Conservation (phyloP, 1,284 basidiomycete genomes). For the Puccinia novopanici region DNA sequence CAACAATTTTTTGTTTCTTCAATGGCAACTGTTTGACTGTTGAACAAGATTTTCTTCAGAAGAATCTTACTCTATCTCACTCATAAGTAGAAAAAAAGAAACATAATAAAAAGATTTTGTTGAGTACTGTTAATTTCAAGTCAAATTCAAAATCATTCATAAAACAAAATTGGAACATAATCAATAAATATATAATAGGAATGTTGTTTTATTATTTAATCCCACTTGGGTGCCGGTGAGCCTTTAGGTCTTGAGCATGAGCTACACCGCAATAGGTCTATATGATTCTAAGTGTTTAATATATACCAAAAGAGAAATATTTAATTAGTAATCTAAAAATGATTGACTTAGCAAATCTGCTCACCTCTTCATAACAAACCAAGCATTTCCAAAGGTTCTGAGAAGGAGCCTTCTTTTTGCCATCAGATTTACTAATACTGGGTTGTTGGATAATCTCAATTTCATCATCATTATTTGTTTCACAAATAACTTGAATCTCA, state of each 20-base stretch:
- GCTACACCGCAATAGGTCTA: slow-evolving; percentile 1
- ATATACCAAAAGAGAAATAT: background rate
- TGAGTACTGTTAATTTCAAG: too few relatives aligned
- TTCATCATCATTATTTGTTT: background rate
- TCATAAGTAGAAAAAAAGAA: too few relatives aligned
- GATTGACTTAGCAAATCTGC: background rate
- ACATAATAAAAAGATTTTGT: too few relatives aligned
- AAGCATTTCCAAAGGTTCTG: background rate
- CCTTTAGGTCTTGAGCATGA: slow-evolving; percentile 26
- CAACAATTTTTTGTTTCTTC: too few relatives aligned
- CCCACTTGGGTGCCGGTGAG: slow-evolving; percentile 22
- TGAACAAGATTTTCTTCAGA: too few relatives aligned
- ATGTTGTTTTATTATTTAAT: background rate
- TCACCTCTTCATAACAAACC: slow-evolving; percentile 27
- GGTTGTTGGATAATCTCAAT: background rate
- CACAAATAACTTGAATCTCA: slow-evolving; percentile 14
- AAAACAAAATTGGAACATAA: too few relatives aligned
- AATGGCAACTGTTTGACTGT: too few relatives aligned
- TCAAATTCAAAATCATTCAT: too few relatives aligned
- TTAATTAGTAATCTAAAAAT: background rate
- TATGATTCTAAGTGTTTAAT: slow-evolving; percentile 20
- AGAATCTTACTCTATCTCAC: too few relatives aligned
- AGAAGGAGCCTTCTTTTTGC: background rate
- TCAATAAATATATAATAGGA: too few relatives aligned
- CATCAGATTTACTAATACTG: background rate